Conservation (phyloP, 768 basidiomycete genomes). For the Hericium erinaceus region DNA sequence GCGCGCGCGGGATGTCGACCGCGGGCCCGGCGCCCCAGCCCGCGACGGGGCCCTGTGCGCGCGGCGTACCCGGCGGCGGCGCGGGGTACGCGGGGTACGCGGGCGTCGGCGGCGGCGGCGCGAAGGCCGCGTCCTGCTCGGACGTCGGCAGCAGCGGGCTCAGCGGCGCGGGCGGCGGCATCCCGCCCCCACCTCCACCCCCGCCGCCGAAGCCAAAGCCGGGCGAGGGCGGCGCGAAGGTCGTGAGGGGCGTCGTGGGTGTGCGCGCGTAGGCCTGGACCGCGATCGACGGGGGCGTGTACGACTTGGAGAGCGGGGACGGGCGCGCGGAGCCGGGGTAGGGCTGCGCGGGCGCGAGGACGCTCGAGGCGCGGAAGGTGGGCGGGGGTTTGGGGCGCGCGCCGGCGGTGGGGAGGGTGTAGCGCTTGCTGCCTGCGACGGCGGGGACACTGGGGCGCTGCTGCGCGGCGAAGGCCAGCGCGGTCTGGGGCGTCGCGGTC, state of each 20-base stretch:
- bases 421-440: slow-evolving; percentile 49
- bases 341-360: slow-evolving; percentile 3
- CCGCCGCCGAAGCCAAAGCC: background rate
- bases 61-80: slow-evolving; percentile 38
- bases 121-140: slow-evolving; percentile 12
- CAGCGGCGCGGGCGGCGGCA: slow-evolving; percentile 12
- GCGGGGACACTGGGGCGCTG: slow-evolving; percentile 25
- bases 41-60: slow-evolving; percentile 48
- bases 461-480: slow-evolving; percentile 17
- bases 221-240: slow-evolving; percentile 9
- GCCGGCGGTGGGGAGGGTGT: slow-evolving; percentile 25
- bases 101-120: slow-evolving; percentile 42
- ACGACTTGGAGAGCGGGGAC: slow-evolving; percentile 4
- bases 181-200: background rate
- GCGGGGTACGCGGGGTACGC: slow-evolving; percentile 63
- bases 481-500: slow-evolving; percentile 4
- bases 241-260: slow-evolving; percentile 5
- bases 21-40: slow-evolving; percentile 45
- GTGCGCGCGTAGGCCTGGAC: slow-evolving; percentile 1
- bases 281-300: slow-evolving; percentile 7
- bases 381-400: slow-evolving; percentile 24
- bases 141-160: slow-evolving; percentile 6
- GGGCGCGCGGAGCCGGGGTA: background rate
- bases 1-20: slow-evolving; percentile 60
- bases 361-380: slow-evolving; percentile 21